These are phyloP conservation scores for Anisogramma anomala DNA, from an alignment of 2,329 filamentous ascomycete species.

Conservation along the genomic window DNA sequence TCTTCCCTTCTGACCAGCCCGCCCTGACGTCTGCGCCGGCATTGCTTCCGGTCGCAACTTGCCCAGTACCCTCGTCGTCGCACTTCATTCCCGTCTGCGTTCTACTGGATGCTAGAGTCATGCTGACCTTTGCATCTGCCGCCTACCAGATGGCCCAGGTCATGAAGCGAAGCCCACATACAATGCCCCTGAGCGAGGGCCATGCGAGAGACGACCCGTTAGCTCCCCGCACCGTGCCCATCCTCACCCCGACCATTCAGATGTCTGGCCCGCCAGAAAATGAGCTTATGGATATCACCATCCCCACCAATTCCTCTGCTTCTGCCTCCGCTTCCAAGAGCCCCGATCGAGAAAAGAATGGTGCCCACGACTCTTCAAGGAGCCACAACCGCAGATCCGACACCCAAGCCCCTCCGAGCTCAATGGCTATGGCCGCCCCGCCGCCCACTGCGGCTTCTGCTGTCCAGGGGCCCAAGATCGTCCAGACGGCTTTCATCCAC, in stretches of 20 bases:
- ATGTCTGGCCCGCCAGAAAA: conserved; percentile 47
- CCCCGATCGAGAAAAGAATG: conserved; percentile 32
- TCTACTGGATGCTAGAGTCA: neutral
- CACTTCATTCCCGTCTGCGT: neutral
- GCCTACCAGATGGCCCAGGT: conserved; percentile 41
- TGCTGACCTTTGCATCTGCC: conserved; percentile 17
- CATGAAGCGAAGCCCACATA: conserved; percentile 36
- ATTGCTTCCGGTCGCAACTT: conserved; percentile 1
- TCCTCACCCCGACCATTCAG: conserved; percentile 44
- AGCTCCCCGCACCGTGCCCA: conserved; percentile 44
- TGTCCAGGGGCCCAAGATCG: conserved; percentile 89
- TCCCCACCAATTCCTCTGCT: conserved; percentile 35
- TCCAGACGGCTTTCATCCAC: conserved; percentile 97
- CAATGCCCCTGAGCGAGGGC: conserved; percentile 28
- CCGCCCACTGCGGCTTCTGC: conserved; percentile 51
- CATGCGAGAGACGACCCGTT: conserved; percentile 32
- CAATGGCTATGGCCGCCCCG: conserved; percentile 38
- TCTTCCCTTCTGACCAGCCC: neutral
- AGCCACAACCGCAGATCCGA: conserved; percentile 29
- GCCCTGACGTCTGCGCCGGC: neutral
- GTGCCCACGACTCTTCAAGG: conserved; percentile 21
- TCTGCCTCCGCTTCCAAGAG: conserved; percentile 33
- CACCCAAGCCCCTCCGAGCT: conserved; percentile 21
- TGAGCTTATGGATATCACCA: conserved; percentile 51
- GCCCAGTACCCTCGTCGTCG: conserved; percentile 3